Evolutionary conservation across 768 basidiomycete genomes (phyloP).

Genomic region (Russula olivacea): DNA sequence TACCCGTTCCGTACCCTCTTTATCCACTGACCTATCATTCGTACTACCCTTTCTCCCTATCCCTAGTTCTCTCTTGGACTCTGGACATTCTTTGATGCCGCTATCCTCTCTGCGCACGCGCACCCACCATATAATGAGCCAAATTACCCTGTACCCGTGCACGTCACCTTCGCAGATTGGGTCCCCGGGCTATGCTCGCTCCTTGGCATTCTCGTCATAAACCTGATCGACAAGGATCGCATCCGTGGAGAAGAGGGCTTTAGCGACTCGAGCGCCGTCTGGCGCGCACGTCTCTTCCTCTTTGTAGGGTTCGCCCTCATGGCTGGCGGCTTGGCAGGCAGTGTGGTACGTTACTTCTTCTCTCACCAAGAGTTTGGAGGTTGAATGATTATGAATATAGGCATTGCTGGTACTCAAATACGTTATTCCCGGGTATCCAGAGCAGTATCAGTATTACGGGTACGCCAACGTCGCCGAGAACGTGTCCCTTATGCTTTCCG

Average conservation of each 20-base stretch:
- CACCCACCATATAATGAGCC: constrained; percentile 67
- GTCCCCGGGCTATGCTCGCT: constrained; percentile 92
- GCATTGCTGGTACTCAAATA: constrained; percentile 90
- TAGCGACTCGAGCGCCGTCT: constrained; percentile 79
- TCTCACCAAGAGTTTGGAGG: background rate
- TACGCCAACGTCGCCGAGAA: constrained; percentile 96
- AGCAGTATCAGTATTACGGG: constrained; percentile 84
- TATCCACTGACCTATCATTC: background rate
- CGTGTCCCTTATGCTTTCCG: constrained; percentile 75
- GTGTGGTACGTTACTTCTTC: constrained; percentile 60
- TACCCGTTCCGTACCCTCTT: constrained; percentile 1
- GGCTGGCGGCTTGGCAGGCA: constrained; percentile 97
- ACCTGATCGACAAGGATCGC: constrained; percentile 91
- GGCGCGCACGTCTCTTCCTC: constrained; percentile 83
- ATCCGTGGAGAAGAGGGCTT: constrained; percentile 74
- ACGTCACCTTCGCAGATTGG: constrained; percentile 95
- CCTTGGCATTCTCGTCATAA: constrained; percentile 87
- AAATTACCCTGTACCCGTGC: constrained; percentile 62
- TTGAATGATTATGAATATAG: constrained; percentile 37
- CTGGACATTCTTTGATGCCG: constrained; percentile 94
- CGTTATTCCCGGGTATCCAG: constrained; percentile 60
- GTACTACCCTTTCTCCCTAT: background rate
- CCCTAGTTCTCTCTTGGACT: constrained; percentile 91
- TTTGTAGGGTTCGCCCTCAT: constrained; percentile 96
- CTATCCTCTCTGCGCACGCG: constrained; percentile 83